phyloP scores from a whole-genome alignment of 2,329 filamentous ascomycete genomes.

The Dissoconium aciculare region DNA sequence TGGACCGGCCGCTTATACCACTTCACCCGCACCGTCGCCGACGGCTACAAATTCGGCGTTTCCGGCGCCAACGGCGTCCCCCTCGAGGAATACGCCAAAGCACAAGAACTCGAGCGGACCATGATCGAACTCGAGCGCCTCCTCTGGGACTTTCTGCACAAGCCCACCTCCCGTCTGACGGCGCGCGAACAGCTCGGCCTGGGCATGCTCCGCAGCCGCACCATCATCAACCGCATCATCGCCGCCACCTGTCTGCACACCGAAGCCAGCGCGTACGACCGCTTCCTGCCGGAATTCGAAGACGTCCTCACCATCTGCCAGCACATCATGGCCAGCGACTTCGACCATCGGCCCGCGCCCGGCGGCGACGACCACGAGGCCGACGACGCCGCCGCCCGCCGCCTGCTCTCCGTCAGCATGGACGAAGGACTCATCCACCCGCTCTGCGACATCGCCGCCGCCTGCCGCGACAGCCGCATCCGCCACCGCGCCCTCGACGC shows the following conservation, averaged over 20 bases:
- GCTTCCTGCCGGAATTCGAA: slow-evolving; percentile 17
- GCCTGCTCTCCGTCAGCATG: slow-evolving; percentile 17
- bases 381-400: slow-evolving; percentile 16
- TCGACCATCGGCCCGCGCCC: slow-evolving; percentile 16
- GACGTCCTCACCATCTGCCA: slow-evolving; percentile 19
- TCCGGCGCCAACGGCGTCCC: slow-evolving; percentile 16
- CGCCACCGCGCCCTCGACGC: slow-evolving; percentile 16
- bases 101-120: slow-evolving; percentile 15
- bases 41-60: slow-evolving; percentile 15
- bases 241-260: slow-evolving; percentile 17
- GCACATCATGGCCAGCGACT: slow-evolving; percentile 18
- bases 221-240: slow-evolving; percentile 19
- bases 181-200: slow-evolving; percentile 20
- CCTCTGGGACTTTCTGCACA: slow-evolving; percentile 19
- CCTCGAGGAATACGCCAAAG: slow-evolving; percentile 16
- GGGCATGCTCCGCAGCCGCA: slow-evolving; percentile 16
- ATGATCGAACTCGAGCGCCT: slow-evolving; percentile 17
- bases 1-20: slow-evolving; percentile 19
- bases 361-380: slow-evolving; percentile 19
- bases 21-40: slow-evolving; percentile 17
- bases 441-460: slow-evolving; percentile 17
- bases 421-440: slow-evolving; percentile 21
- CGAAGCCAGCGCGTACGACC: slow-evolving; percentile 16
- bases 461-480: slow-evolving; percentile 18
- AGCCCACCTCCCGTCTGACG: slow-evolving; percentile 14